phyloP scores from a whole-genome alignment of 1,139 yeast species.

The Pichia sp. region DNA sequence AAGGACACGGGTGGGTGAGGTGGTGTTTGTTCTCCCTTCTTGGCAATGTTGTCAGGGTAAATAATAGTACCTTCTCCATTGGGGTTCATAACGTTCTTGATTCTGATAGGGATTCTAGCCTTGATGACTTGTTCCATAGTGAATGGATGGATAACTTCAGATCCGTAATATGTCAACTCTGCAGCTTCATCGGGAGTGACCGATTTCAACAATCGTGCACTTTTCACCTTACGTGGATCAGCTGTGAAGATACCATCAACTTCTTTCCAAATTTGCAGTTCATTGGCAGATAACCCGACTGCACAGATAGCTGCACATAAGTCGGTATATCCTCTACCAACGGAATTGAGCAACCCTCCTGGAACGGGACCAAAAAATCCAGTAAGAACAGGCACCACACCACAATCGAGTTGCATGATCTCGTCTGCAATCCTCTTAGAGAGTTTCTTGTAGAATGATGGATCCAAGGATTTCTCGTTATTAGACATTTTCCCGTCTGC shows the following conservation, averaged over 20 bases:
- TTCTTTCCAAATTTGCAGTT: constrained; percentile 96
- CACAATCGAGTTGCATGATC: constrained; percentile 37
- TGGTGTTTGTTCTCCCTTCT: constrained; percentile 83
- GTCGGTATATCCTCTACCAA: constrained; percentile 97
- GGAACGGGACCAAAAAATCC: constrained; percentile 95
- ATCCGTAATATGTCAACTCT: constrained; percentile 93
- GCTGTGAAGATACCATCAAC: constrained; percentile 99
- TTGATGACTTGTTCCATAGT: constrained; percentile 98
- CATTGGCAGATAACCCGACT: constrained; percentile 87
- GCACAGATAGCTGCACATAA: constrained; percentile 95
- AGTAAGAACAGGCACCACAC: constrained; percentile 80
- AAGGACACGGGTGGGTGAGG: constrained; percentile 89
- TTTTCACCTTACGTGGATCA: constrained; percentile 91
- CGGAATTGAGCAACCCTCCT: constrained; percentile 85
- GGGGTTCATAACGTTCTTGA: constrained; percentile 93
- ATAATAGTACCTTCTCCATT: constrained; percentile 85
- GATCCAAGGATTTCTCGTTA: constrained; percentile 39
- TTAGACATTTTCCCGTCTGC: constrained; percentile 30
- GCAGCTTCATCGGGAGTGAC: constrained; percentile 99
- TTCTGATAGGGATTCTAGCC: constrained; percentile 93
- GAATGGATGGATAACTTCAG: constrained; percentile 97
- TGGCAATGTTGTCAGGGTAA: constrained; percentile 81
- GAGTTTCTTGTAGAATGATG: constrained; percentile 57
- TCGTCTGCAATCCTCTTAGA: constrained; percentile 53
- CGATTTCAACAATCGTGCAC: constrained; percentile 74